These are phyloP conservation scores for Penicillium frequentans DNA, from an alignment of 2,329 filamentous ascomycete genomes.

Conservation along the genomic window DNA sequence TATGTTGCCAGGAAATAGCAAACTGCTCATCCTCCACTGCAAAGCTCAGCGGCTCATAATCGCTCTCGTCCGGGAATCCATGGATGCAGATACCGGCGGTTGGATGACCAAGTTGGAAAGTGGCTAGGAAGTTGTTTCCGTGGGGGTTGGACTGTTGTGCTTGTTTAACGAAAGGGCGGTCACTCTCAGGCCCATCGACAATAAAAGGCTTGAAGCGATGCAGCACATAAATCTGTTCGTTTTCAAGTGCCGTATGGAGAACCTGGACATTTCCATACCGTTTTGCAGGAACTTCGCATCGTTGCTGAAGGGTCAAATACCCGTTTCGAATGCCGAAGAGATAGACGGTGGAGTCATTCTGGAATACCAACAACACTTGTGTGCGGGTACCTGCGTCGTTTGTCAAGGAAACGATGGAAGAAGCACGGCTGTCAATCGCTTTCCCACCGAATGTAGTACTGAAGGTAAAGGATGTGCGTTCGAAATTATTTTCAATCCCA, in stretches of 20 bases:
- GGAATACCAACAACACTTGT: conserved; percentile 30
- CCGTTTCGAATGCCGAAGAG: conserved; percentile 26
- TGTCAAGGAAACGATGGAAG: conserved; percentile 28
- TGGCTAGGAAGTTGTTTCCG: conserved; percentile 28
- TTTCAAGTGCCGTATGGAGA: conserved; percentile 31
- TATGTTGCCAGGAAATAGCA: conserved; percentile 40
- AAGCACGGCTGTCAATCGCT: conserved; percentile 36
- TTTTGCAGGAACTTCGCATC: conserved; percentile 23
- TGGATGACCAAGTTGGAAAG: conserved; percentile 22
- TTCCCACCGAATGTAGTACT: conserved; percentile 19
- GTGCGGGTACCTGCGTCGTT: conserved; percentile 12
- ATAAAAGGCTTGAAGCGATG: conserved; percentile 30
- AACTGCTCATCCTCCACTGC: conserved; percentile 26
- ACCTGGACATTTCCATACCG: conserved; percentile 31
- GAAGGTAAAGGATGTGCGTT: conserved; percentile 25
- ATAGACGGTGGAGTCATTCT: conserved; percentile 29
- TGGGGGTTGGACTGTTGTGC: conserved; percentile 24
- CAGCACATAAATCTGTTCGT: conserved; percentile 30
- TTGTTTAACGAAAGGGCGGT: conserved; percentile 36
- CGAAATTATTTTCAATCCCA: conserved; percentile 36
- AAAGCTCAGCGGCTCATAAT: conserved; percentile 33
- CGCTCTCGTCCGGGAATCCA: conserved; percentile 28
- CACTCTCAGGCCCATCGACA: conserved; percentile 18
- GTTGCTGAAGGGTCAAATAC: conserved; percentile 11
- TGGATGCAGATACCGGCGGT: conserved; percentile 21